Evolutionary conservation across 179 eudicot species (phyloP).

Genomic region (Corrigiola litoralis): DNA sequence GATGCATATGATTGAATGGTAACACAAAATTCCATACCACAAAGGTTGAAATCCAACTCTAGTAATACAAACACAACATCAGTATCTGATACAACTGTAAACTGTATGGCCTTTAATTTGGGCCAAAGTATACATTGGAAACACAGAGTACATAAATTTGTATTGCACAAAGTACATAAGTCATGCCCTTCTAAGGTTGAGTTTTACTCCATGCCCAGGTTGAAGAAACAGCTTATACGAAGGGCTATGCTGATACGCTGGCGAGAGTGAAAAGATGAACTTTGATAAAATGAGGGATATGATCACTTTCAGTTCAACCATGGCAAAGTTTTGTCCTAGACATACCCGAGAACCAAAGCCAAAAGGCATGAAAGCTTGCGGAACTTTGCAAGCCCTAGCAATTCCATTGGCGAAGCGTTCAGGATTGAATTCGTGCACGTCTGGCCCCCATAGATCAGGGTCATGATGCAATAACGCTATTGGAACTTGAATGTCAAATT

Average conservation of each 20-base stretch:
- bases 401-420: conserved; percentile 59
- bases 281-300: conserved; percentile 43
- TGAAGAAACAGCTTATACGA: conserved; percentile 57
- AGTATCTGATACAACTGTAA: no score
- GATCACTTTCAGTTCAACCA: conserved; percentile 48
- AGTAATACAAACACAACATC: no score
- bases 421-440: conserved; percentile 51
- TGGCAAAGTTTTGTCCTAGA: conserved; percentile 55
- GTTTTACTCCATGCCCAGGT: conserved; percentile 50
- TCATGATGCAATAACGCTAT: conserved; percentile 53
- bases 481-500: conserved; percentile 45
- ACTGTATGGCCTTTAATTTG: background rate
- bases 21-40: no score
- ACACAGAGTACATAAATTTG: no score
- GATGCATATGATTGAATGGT: no score
- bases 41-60: no score
- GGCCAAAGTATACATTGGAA: background rate
- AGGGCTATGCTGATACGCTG: conserved; percentile 52
- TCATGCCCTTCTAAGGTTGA: conserved; percentile 35
- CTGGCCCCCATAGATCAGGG: conserved; percentile 50
- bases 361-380: conserved; percentile 57
- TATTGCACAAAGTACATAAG: no score
- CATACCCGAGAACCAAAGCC: conserved; percentile 56
- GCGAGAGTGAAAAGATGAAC: conserved; percentile 53
- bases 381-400: conserved; percentile 49